Percentiles rank a stretch among this genome's conserved stretches.
Evolutionary conservation across 2,329 filamentous ascomycete species (phyloP).

Genomic region (Xylariomycetidae sp.): DNA sequence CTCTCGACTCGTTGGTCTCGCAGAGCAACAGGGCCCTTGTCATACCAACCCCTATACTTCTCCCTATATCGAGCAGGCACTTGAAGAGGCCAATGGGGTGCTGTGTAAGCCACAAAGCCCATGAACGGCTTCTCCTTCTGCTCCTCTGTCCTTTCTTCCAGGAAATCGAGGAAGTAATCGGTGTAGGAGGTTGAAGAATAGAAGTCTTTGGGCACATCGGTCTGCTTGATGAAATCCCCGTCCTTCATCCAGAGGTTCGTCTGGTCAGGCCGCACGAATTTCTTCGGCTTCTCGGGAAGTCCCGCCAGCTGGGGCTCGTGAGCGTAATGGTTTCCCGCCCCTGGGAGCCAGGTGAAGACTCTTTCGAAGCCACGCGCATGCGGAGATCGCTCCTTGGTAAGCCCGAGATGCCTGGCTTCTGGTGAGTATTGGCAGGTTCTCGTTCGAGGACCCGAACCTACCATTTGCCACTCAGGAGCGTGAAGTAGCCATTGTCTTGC

Average conservation of each 20-base stretch:
- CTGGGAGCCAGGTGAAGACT: slow-evolving; percentile 39
- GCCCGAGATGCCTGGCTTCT: slow-evolving; percentile 22
- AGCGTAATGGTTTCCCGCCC: slow-evolving; percentile 38
- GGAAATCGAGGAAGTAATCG: slow-evolving; percentile 8
- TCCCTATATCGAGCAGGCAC: slow-evolving; percentile 7
- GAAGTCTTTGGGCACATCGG: slow-evolving; percentile 13
- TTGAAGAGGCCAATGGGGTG: slow-evolving; percentile 40
- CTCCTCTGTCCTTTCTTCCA: slow-evolving; percentile 20
- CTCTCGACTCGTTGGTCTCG: slow-evolving; percentile 34
- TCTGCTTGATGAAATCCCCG: slow-evolving; percentile 12
- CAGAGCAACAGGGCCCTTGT: slow-evolving; percentile 42
- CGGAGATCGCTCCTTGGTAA: slow-evolving; percentile 37
- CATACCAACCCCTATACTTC: slow-evolving; percentile 43
- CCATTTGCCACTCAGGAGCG: slow-evolving; percentile 53
- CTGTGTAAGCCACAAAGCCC: slow-evolving; percentile 40
- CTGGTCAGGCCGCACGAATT: not conserved
- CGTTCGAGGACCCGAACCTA: too few relatives aligned
- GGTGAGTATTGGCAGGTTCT: too few relatives aligned
- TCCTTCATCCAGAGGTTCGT: slow-evolving; percentile 14
- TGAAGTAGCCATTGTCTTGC: slow-evolving; percentile 50
- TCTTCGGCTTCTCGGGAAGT: too few relatives aligned
- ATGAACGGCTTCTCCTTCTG: slow-evolving; percentile 40
- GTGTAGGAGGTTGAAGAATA: slow-evolving; percentile 14
- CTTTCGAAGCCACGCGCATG: slow-evolving; percentile 45
- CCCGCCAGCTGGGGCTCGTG: slow-evolving; percentile 15